A percentile compares a stretch with the other conserved stretches of the same genome.
Evolutionary conservation across 345 rosid genomes (phyloP).

Genomic region (Gossypium raimondii): DNA sequence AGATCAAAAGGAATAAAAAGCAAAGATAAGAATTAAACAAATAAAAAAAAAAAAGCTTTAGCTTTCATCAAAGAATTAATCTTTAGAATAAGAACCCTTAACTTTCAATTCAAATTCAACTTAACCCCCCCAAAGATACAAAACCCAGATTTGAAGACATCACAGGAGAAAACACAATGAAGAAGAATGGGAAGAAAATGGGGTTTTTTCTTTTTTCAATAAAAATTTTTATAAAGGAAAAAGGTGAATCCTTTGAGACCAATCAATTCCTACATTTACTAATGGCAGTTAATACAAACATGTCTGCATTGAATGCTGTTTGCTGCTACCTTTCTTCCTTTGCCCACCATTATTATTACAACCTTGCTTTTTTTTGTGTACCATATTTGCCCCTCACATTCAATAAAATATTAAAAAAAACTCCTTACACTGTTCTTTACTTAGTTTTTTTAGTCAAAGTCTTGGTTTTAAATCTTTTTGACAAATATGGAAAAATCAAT

Average conservation of each 20-base stretch:
- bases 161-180: background rate
- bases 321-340: constrained; percentile 9
- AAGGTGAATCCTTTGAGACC: constrained; percentile 1
- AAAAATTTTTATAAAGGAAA: background rate
- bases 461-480: background rate
- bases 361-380: constrained; percentile 12
- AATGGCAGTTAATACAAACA: constrained; percentile 26
- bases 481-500: background rate
- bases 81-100: constrained; percentile 26
- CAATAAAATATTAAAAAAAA: background rate
- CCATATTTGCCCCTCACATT: constrained; percentile 21
- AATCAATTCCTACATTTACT: constrained; percentile 30
- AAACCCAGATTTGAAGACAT: constrained; percentile 37
- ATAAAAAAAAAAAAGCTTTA: constrained; percentile 26
- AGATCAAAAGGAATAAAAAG: constrained; percentile 24
- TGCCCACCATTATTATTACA: constrained; percentile 23
- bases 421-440: background rate
- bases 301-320: constrained; percentile 43
- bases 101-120: constrained; percentile 31
- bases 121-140: constrained; percentile 29
- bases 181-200: background rate
- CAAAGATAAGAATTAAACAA: constrained; percentile 20
- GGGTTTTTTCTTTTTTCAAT: too few species aligned
- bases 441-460: background rate
- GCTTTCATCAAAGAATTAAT: constrained; percentile 35